Base-by-base conservation (phyloP, 1,284 basidiomycete genomes). In the Termitomyces sp. region DNA sequence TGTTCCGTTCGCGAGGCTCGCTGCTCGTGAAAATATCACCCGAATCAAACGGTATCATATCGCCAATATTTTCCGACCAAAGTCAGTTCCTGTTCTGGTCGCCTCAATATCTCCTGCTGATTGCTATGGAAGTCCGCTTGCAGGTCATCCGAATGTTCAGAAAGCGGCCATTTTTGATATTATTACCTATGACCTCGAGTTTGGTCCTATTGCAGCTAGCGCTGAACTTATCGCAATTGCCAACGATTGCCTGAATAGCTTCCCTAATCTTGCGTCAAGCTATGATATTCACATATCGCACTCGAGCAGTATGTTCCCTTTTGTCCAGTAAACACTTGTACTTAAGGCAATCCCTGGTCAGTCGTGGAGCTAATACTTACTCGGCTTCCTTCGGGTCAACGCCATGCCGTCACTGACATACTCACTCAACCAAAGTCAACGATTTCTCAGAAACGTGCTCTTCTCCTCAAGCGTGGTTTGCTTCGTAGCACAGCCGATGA, bases 11-110 rank as follows among this genome's bases (percentile, higher is more conserved):
- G 93, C 94, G 8, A 79, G 94, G 45, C 76, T 92, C 40, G 92
- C 92, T 15, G 92, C 90, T 0, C 78, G 90, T 54, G 81, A 79
- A 13, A 82, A 82, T 46, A 80, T 84, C 48, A 83, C 82, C 61
- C 77, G 95, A 40, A 93, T 97, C 69, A 98, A 98, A 71, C 81
- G 94, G 15, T 97, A 90, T 71, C 89, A 94, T 69, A 86, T 96
- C 33, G 80, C 84, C 31, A 81, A 87, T 57, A 82, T 85, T 9
- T 94, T 85, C 66, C 73, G 78, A 41, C 80, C 84, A 1, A 83
- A 77, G 88, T 88, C 62, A 43, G 72, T 70, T 44, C 38, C 42
- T n/a, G 30, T 43, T 36, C 40, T 47, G 6, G 50, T 46, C 21
- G 31, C 30, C 24, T 21, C 19, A 5, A 1, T 49, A 4, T 30